phyloP scores from a whole-genome alignment of 148 eudicot species.

The Camellia sinensis region DNA sequence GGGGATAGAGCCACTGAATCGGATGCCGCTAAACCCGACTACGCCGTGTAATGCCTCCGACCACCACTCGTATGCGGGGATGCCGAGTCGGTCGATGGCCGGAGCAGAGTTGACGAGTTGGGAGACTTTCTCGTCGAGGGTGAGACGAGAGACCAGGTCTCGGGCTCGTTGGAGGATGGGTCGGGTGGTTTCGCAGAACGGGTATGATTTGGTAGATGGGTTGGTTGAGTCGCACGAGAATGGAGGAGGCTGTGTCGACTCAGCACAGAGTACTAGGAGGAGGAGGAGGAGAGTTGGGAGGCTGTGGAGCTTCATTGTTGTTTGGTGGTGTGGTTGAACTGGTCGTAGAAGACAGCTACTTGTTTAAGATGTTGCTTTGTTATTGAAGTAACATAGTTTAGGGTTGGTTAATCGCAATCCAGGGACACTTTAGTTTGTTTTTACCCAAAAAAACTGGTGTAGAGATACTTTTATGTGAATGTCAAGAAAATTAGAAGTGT shows the following conservation, averaged over 20 bases:
- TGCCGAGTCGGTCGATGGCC: conserved; percentile 56
- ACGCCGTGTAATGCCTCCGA: conserved; percentile 82
- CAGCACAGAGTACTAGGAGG: not conserved
- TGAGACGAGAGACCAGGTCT: conserved; percentile 53
- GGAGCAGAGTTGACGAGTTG: conserved; percentile 61
- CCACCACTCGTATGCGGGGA: conserved; percentile 84
- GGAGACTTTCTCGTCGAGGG: conserved; percentile 58
- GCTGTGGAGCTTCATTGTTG: not conserved
- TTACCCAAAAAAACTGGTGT: no score
- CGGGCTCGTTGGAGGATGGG: conserved; percentile 32
- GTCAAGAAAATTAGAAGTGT: not conserved
- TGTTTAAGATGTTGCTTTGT: no score
- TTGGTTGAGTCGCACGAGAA: conserved; percentile 47
- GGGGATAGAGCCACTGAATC: conserved; percentile 27
- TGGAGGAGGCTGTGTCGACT: conserved; percentile 33
- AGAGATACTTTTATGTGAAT: not conserved
- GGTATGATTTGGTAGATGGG: conserved; percentile 34
- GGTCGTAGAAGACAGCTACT: not conserved
- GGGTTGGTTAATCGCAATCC: not conserved
- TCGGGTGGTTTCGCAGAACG: conserved; percentile 43
- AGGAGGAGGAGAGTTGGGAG: not conserved
- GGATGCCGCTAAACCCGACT: conserved; percentile 45
- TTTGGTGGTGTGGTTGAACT: not conserved
- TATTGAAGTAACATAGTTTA: no score
- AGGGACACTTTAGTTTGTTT: no score